Conservation (phyloP, 1,284 basidiomycete species). For the Heterobasidion parviporum region DNA sequence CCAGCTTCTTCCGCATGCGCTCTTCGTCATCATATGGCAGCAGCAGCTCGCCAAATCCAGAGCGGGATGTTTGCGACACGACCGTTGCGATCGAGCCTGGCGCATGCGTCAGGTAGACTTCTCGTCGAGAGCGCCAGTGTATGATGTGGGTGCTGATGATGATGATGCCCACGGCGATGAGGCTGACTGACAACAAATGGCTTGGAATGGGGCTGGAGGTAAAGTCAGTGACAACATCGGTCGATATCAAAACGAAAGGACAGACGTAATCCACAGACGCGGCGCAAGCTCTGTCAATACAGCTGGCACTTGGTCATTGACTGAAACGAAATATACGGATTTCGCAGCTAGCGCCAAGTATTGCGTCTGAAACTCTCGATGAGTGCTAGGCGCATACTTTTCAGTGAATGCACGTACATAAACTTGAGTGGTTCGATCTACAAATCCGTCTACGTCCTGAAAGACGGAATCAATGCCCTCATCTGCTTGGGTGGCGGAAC, state of each 20-base stretch:
- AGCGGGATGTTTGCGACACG: constrained; percentile 47
- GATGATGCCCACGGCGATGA: constrained; percentile 36
- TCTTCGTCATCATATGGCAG: constrained; percentile 45
- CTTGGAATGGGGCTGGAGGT: constrained; percentile 37
- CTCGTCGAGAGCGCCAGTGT: constrained; percentile 36
- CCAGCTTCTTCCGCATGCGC: constrained; percentile 37
- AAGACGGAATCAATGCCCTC: constrained; percentile 36
- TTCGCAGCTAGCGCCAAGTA: constrained; percentile 48
- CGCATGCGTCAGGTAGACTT: constrained; percentile 42
- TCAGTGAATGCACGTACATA: constrained; percentile 37
- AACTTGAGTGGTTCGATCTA: constrained; percentile 35
- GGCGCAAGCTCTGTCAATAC: constrained; percentile 30
- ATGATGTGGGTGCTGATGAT: constrained; percentile 38
- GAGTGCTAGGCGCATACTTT: not conserved
- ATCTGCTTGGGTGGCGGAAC: constrained; percentile 30
- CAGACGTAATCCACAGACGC: constrained; percentile 50
- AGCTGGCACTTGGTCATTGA: constrained; percentile 27
- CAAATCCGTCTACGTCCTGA: constrained; percentile 37
- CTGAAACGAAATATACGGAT: constrained; percentile 42
- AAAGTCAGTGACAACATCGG: not conserved
- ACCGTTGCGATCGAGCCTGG: constrained; percentile 55
- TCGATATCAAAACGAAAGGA: not conserved
- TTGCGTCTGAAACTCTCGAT: constrained; percentile 27
- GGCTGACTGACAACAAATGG: constrained; percentile 36
- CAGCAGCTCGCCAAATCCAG: constrained; percentile 55